These are phyloP conservation scores for Recurvomyces mirabilis DNA, from an alignment of 495 filamentous ascomycete genomes.

Conservation along the genomic window DNA sequence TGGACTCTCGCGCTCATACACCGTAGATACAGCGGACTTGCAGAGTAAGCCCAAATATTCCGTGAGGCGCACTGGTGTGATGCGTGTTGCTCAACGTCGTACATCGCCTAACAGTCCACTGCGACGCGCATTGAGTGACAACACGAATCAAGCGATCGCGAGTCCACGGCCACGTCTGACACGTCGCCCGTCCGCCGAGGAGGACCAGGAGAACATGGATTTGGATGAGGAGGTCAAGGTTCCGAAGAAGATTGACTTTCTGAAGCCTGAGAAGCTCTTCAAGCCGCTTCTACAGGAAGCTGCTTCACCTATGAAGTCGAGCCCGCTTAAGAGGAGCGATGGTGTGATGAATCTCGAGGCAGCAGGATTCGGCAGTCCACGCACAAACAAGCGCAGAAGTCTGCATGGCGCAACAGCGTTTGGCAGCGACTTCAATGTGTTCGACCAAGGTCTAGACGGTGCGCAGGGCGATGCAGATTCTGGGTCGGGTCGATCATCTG, in stretches of 20 bases:
- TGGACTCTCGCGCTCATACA: conserved; percentile 9
- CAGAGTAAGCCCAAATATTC: conserved; percentile 20
- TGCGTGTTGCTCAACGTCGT: conserved; percentile 38
- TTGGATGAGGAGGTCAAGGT: conserved; percentile 16
- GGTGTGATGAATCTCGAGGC: conserved; percentile 79
- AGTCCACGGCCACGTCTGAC: conserved; percentile 36
- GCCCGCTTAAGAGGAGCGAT: conserved; percentile 87
- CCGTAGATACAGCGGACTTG: conserved; percentile 6
- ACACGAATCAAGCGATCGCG: conserved; percentile 59
- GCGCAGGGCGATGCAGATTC: conserved; percentile 14
- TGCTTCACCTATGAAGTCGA: conserved; percentile 49
- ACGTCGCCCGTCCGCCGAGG: conserved; percentile 37
- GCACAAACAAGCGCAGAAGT: conserved; percentile 78
- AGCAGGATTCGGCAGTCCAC: conserved; percentile 63
- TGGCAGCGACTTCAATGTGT: conserved; percentile 55
- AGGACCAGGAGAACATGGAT: conserved; percentile 30
- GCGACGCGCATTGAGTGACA: conserved; percentile 60
- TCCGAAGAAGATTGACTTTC: conserved; percentile 31
- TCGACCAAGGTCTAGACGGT: conserved; percentile 42
- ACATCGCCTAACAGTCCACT: conserved; percentile 53
- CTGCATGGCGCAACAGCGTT: conserved; percentile 55
- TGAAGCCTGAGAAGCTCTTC: conserved; percentile 23
- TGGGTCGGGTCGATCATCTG: conserved; percentile 5
- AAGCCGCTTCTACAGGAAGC: conserved; percentile 21
- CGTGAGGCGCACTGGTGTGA: conserved; percentile 13